phyloP scores from a whole-genome alignment of 2,329 filamentous ascomycete genomes.

The Stagonosporopsis chrysanthemi region DNA sequence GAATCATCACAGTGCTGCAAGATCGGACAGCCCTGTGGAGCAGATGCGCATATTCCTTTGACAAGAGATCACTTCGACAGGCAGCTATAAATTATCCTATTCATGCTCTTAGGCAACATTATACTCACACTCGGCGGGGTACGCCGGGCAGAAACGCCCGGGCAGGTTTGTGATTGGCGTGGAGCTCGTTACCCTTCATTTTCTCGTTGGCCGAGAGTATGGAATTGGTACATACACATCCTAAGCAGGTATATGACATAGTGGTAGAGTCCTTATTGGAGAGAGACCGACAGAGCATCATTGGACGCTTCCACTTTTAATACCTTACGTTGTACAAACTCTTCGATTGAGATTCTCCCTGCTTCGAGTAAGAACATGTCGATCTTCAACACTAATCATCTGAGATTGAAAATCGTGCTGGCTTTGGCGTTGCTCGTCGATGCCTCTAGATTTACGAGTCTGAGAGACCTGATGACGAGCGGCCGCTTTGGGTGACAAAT shows the following conservation, averaged over 20 bases:
- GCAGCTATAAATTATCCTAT: neutral
- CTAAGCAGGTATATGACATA: neutral
- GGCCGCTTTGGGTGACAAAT: neutral
- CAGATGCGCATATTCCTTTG: neutral
- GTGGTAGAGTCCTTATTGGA: neutral
- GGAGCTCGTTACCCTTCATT: neutral
- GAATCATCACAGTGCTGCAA: neutral
- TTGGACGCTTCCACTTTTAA: neutral
- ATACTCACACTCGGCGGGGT: neutral
- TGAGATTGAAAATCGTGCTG: neutral
- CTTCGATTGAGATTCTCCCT: no score
- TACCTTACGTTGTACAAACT: neutral
- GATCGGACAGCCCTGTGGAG: neutral
- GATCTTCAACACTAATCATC: neutral
- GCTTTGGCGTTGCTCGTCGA: neutral
- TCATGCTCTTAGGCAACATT: neutral
- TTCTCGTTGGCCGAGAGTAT: neutral
- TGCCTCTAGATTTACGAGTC: neutral
- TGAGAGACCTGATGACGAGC: neutral
- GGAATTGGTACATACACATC: neutral
- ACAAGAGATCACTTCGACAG: neutral
- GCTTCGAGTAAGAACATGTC: no score
- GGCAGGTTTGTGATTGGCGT: constrained; percentile 3
- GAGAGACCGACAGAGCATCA: neutral
- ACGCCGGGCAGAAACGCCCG: neutral